Conservation (phyloP, 768 basidiomycete species). For the Tricholoma terreum region DNA sequence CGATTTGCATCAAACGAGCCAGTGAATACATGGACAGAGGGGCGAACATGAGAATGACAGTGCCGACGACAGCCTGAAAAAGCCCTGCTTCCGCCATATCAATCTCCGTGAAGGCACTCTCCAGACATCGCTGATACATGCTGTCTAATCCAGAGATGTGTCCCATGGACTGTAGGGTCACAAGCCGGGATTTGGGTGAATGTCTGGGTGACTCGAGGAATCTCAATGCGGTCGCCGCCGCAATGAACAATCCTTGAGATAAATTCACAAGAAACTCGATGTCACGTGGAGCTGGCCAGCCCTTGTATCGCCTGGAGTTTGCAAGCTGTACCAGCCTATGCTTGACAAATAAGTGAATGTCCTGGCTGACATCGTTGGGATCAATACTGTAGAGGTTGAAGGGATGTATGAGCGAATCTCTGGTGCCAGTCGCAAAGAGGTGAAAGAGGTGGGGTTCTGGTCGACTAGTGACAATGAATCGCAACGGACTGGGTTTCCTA, state of each 20-base stretch:
- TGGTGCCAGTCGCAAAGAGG: background rate
- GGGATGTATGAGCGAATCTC: background rate
- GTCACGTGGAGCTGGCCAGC: background rate
- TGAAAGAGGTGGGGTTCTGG: background rate
- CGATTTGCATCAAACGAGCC: too few relatives aligned
- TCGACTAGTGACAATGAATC: background rate
- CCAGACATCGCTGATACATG: background rate
- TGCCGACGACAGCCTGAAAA: too few relatives aligned
- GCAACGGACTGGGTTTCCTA: too few relatives aligned
- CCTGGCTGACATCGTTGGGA: background rate
- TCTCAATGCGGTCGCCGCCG: background rate
- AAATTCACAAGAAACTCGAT: background rate
- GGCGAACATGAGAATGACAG: too few relatives aligned
- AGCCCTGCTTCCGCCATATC: too few relatives aligned
- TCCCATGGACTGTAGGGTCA: background rate
- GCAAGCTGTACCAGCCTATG: too few relatives aligned
- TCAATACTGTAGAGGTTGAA: background rate
- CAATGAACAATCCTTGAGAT: background rate
- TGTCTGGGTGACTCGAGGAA: background rate
- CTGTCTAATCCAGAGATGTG: background rate
- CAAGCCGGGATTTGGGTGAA: background rate
- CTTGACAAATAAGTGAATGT: background rate
- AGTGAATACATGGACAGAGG: too few relatives aligned
- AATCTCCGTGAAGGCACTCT: too few relatives aligned
- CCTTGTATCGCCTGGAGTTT: too few relatives aligned